Evolutionary conservation across 495 filamentous ascomycete species (phyloP), one percentile per base, ranked within the genome.

Genomic region (Penicillium ochrochloron): DNA sequence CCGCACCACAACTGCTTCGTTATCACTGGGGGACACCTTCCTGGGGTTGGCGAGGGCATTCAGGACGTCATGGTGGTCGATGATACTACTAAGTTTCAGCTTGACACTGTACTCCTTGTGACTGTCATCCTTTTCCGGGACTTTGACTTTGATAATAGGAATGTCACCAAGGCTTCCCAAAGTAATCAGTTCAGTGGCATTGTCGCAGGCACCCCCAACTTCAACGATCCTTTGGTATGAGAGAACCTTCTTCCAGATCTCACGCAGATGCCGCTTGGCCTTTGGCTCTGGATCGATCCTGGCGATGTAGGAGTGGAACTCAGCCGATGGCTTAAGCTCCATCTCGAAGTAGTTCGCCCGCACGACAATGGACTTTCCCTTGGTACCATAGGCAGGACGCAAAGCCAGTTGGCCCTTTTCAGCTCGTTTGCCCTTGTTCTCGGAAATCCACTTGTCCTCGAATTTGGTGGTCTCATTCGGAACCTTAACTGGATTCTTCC

Each of bases 321-420:
- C 31, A 23, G 62, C 12, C 0, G 35, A 15, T 1, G 51, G 57
- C 11, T 60, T 56, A 48, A 73, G 64, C 1, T 41, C 12, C 19
- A 84, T 25, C 5, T 70, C 44, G 60, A 85, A 78, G 64, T 82
- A 83, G 59, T 86, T 84, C 1, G 82, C 73, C 17, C 82, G 73
- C 1, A 85, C 67, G 1, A 73, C 59, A 23, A 81, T 73, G 2
- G 41, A 0, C 15, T 33, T 51, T 15, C 83, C 83, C 25, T 62
- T n/a, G 1, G 67, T 79, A 6, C 80, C 83, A 68, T 81, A 86
- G 1, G 71, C 76, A 11, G 78, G 80, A 3, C 82, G 77, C 0
- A 66, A 66, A 19, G 78, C 77, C 21, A 79, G 35, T 34, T 44
- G 1, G 2, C 17, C 17, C 0, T 27, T 19, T 2, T 23, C 7